A percentile compares a stretch with the other conserved stretches of the same genome.
These are phyloP conservation scores for Cicer pinnatifidum DNA, from an alignment of 306 rosid species.

Conservation along the genomic window DNA sequence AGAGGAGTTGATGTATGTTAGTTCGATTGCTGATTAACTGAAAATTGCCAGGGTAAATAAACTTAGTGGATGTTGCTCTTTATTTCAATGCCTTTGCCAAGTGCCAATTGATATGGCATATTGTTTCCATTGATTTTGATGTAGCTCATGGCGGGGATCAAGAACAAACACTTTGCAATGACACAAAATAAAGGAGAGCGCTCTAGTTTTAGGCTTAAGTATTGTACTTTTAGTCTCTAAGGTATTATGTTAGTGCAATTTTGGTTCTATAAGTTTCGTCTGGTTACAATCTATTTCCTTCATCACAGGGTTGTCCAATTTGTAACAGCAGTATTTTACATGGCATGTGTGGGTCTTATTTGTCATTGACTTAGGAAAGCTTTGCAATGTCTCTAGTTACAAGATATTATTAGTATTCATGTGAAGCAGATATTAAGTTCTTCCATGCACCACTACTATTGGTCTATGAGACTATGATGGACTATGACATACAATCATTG, in stretches of 20 bases:
- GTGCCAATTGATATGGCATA: neutral
- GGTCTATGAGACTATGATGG: too few species aligned
- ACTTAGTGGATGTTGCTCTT: neutral
- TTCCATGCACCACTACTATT: too few species aligned
- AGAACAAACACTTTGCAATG: constrained; percentile 10
- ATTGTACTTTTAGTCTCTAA: neutral
- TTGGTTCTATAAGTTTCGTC: neutral
- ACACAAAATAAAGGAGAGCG: constrained; percentile 10
- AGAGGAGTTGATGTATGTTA: neutral
- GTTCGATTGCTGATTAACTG: constrained; percentile 10
- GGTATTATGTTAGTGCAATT: neutral
- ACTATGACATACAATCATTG: too few species aligned
- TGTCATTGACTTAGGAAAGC: neutral
- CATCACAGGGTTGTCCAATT: neutral
- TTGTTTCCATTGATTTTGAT: neutral
- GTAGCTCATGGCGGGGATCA: constrained; percentile 14
- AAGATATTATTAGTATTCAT: neutral
- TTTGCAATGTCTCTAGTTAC: neutral
- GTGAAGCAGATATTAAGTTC: too few species aligned
- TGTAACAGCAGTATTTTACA: neutral
- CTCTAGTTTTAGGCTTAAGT: neutral
- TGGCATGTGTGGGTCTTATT: neutral
- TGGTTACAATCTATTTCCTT: neutral
- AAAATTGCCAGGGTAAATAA: constrained; percentile 8
- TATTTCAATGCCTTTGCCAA: constrained; percentile 4